Evolutionary conservation across 2,329 filamentous ascomycete species (phyloP), one percentile per base, ranked within the genome.

Genomic region (Aspergillus sp.): DNA sequence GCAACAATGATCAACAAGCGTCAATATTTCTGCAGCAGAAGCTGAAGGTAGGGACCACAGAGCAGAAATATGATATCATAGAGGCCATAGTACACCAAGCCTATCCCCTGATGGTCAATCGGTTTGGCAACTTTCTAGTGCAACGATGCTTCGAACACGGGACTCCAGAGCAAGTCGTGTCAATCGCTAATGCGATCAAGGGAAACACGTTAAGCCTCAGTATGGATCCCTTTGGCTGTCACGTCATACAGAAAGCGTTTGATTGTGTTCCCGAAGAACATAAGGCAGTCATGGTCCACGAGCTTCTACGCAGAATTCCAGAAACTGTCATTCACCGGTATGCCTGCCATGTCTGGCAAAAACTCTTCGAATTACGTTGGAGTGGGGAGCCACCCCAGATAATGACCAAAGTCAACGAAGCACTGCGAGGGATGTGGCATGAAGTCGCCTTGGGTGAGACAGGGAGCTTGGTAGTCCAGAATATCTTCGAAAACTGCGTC

Each of bases 11-110:
- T 73, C 95, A 99, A 78, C 95, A 99, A 78, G 95, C 96, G 9
- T 99, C 95, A 2, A 98, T 99, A 71, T 99, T 99, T 79, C 83
- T 99, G 48, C 95, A 99, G 76, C 95, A 99, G 80, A 99, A 99
- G 81, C 90, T 99, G 69, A 99, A 99, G 80, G 91, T 97, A 63
- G 93, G 93, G 61, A 97, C 93, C 4, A 84, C 89, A 0, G 93
- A 98, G 72, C 95, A 98, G 76, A 99, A 98, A 78, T 96, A 91
- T 70, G 93, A 97, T 67, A 98, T 99, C 66, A 92, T 99, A 49
- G 92, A 98, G 71, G 91, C 92, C 38, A 99, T 99, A 77, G 92
- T 97, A 63, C 89, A 91, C 41, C 93, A 97, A 75, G 94, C 94
- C 12, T 98, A 97, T 72, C 89, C 91, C 9, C 81, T 99, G 70